Evolutionary conservation across 2,329 filamentous ascomycete species (phyloP), one percentile per base, ranked within the genome.

Genomic region (Diaporthe citriasiana): DNA sequence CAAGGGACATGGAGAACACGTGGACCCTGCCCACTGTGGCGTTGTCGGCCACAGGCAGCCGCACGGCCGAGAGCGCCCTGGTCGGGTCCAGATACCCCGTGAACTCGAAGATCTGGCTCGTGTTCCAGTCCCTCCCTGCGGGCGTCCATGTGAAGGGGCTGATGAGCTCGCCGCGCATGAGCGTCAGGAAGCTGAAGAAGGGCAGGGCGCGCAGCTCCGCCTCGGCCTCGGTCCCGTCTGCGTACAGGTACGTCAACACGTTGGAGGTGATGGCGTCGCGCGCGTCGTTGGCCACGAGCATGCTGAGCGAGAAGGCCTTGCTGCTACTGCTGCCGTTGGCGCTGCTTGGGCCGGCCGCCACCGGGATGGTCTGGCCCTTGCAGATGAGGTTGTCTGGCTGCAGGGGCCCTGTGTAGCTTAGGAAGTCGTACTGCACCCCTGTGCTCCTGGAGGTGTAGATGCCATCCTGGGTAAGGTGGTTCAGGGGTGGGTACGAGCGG

Each of bases 151-250:
- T 83, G 70, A 78, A 81, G 0, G 85, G 85, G 70, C 84, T 83
- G 33, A 86, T 81, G 71, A 88, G 81, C 71, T 87, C 84, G 57
- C 87, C 87, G 19, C 83, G 82, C 69, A 85, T 84, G 75, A 87
- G 83, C 13, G 84, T 84, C 68, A 87, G 78, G 77, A 83, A 86
- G 65, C 81, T 83, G 78, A 81, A 86, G 81, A 83, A 88, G 7
- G 84, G 82, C 40, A 84, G 82, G 1, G 82, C 82, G n/a, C 85
- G 84, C 45, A 88, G 77, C 78, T 87, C 85, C 22, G 82, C 81
- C 22, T 77, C 74, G 19, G 84, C 83, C 1, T 79, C 82, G 33
- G 80, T 83, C 71, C 82, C 81, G 76, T 88, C 86, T 0, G 80
- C 76, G 75, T 87, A 88, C 8, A 77, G 76, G 60, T 86, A 84